phyloP scores from a whole-genome alignment of 2,329 filamentous ascomycete species.

The Apiospora hydei region DNA sequence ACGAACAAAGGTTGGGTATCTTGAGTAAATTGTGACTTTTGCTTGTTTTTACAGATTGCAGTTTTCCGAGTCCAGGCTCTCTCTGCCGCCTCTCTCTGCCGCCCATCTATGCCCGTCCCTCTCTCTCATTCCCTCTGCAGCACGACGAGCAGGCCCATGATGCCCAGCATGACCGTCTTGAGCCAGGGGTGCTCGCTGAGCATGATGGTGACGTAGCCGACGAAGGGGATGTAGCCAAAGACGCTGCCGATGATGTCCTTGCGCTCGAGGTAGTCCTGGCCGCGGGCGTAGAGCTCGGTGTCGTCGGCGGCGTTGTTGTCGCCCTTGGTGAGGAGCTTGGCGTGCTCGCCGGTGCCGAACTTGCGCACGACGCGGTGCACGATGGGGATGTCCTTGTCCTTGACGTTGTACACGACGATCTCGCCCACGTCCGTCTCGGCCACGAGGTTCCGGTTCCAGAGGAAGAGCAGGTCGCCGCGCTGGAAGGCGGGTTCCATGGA shows the following conservation, averaged over 20 bases:
- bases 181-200: constrained; percentile 96
- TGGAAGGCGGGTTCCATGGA: constrained; percentile 86
- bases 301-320: constrained; percentile 97
- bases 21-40: constrained; percentile 18
- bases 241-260: constrained; percentile 94
- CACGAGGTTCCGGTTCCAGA: constrained; percentile 76
- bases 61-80: neutral
- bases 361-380: constrained; percentile 90
- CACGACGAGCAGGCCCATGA: constrained; percentile 95
- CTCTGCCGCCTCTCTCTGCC: neutral
- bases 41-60: neutral
- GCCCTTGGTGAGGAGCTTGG: constrained; percentile 91
- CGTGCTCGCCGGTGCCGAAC: constrained; percentile 65
- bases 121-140: constrained; percentile 79
- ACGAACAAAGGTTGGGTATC: neutral
- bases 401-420: constrained; percentile 77
- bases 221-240: constrained; percentile 88
- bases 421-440: constrained; percentile 63
- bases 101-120: neutral
- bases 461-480: constrained; percentile 76
- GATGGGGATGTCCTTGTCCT: constrained; percentile 95
- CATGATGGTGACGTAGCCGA: constrained; percentile 96
- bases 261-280: constrained; percentile 86
- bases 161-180: constrained; percentile 91
- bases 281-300: constrained; percentile 84